Conservation (phyloP, 345 rosid genomes). For the Euphorbia lathyris region DNA sequence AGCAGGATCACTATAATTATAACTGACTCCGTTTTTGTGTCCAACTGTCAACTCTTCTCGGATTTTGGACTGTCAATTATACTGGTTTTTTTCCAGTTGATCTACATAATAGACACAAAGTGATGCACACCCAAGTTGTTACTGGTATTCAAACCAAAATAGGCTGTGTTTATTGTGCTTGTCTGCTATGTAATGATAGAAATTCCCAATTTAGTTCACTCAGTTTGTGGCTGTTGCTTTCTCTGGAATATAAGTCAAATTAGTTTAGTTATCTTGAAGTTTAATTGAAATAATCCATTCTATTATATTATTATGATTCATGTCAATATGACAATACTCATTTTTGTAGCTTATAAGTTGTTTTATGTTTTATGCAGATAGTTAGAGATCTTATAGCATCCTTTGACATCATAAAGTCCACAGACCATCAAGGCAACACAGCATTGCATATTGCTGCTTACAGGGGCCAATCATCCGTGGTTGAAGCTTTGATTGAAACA, state of each 20-base stretch:
- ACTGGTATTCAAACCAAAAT: no score
- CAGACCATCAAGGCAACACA: constrained; percentile 66
- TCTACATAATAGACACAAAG: not conserved
- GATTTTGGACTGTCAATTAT: not conserved
- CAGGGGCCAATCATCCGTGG: constrained; percentile 64
- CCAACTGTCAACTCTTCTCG: not conserved
- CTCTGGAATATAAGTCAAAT: not conserved
- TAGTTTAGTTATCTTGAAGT: not conserved
- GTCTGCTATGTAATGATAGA: not conserved
- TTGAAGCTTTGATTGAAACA: constrained; percentile 49
- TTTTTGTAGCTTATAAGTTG: constrained; percentile 3
- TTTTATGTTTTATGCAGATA: constrained; percentile 41
- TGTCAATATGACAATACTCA: not conserved
- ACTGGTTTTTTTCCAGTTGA: not conserved
- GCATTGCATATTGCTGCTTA: constrained; percentile 72
- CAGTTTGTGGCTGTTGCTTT: not conserved
- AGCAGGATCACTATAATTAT: no score
- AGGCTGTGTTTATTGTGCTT: not conserved
- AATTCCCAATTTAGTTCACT: not conserved
- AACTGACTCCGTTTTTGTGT: no score
- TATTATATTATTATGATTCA: not conserved
- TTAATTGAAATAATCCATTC: not conserved
- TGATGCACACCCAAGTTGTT: not conserved
- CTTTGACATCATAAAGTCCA: constrained; percentile 41
- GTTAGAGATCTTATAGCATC: constrained; percentile 53